Percentiles rank a stretch among this genome's conserved stretches.
Conservation (phyloP, 2,329 filamentous ascomycete species). For the Verticillium nubilum region DNA sequence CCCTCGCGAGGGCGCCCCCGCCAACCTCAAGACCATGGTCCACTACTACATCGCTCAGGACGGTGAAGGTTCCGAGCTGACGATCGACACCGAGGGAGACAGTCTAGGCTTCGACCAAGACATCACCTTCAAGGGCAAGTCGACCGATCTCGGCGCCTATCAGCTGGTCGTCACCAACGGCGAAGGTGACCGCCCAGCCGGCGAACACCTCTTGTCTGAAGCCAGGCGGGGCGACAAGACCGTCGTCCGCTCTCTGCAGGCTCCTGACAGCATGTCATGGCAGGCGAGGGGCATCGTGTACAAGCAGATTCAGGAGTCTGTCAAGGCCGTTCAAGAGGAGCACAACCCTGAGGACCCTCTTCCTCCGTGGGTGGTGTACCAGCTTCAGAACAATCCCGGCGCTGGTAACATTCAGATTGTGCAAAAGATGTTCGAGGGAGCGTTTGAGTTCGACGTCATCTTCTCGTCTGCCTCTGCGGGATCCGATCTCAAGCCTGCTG, state of each 20-base stretch:
- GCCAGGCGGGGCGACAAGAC: constrained; percentile 72
- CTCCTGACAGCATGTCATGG: constrained; percentile 70
- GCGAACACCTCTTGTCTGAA: constrained; percentile 61
- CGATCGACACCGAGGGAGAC: constrained; percentile 48
- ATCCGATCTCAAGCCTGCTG: constrained; percentile 49
- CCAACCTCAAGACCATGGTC: constrained; percentile 67
- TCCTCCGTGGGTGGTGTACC: constrained; percentile 81
- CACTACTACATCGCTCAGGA: constrained; percentile 82
- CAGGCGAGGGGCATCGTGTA: constrained; percentile 66
- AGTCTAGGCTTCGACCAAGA: constrained; percentile 47
- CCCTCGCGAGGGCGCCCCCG: constrained; percentile 62
- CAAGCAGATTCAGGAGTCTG: constrained; percentile 44
- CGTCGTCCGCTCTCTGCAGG: constrained; percentile 64
- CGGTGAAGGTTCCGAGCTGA: constrained; percentile 60
- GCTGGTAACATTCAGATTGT: constrained; percentile 79
- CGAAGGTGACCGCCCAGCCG: constrained; percentile 52
- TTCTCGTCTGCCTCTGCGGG: constrained; percentile 58
- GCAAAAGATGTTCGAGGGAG: constrained; percentile 85
- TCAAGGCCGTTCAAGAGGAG: constrained; percentile 42
- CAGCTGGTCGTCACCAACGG: constrained; percentile 72
- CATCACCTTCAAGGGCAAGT: constrained; percentile 66
- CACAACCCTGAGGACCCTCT: constrained; percentile 59
- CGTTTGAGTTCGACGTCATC: constrained; percentile 89
- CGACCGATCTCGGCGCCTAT: constrained; percentile 71
- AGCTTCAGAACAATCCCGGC: constrained; percentile 63